Evolutionary conservation across 345 rosid genomes (phyloP).

Genomic region (Moricandia moricandioides): DNA sequence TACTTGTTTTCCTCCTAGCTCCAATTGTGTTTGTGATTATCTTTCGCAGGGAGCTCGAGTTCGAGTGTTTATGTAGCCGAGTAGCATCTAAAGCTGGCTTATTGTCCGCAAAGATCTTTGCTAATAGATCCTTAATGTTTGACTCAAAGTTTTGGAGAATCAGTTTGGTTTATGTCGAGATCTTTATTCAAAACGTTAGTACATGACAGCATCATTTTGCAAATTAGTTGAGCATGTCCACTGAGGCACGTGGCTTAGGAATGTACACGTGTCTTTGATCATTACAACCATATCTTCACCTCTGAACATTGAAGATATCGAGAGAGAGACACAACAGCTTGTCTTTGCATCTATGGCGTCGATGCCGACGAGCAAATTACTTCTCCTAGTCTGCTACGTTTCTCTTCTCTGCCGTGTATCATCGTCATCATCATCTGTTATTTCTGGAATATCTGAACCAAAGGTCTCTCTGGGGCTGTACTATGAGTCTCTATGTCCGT

Average conservation of each 20-base stretch:
- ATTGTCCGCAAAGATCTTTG: too few species aligned
- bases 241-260: background rate
- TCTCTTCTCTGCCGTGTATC: conserved; percentile 19
- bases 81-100: background rate
- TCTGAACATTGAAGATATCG: background rate
- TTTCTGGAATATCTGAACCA: conserved; percentile 25
- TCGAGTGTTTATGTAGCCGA: background rate
- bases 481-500: conserved; percentile 86
- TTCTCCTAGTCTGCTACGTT: conserved; percentile 8
- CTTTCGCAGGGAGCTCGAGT: conserved; percentile 64
- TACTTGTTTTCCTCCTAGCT: background rate
- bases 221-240: background rate
- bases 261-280: conserved; percentile 8
- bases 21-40: background rate
- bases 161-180: background rate
- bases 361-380: background rate
- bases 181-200: background rate
- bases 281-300: background rate
- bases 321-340: background rate
- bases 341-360: conserved; percentile 27
- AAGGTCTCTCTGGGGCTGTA: conserved; percentile 59
- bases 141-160: background rate
- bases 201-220: background rate
- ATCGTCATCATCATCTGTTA: conserved; percentile 5
- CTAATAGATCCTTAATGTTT: too few species aligned